Percentiles rank a stretch among this genome's conserved stretches.
These are phyloP conservation scores for Colletotrichum sp. DNA, from an alignment of 2,329 filamentous ascomycete species.

Conservation along the genomic window DNA sequence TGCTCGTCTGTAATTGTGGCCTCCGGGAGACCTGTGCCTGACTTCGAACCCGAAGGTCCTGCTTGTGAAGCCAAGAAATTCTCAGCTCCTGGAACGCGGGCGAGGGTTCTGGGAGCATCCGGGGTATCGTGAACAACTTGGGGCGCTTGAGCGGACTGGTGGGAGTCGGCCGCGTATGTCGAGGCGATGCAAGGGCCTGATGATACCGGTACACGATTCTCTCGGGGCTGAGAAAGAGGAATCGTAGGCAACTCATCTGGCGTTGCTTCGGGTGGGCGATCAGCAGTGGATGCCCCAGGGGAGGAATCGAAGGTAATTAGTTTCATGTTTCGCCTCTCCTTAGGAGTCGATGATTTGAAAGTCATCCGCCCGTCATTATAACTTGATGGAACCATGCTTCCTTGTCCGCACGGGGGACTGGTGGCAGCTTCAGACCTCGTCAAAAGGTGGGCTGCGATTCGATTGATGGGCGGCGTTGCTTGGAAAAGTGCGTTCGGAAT, in stretches of 20 bases:
- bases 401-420: constrained; percentile 29
- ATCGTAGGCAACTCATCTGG: neutral
- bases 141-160: neutral
- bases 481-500: constrained; percentile 32
- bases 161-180: neutral
- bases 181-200: neutral
- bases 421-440: neutral
- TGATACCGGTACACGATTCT: neutral
- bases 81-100: neutral
- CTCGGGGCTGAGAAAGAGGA: neutral
- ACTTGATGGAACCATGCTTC: constrained; percentile 21
- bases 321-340: constrained; percentile 18
- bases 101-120: neutral
- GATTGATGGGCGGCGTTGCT: constrained; percentile 17
- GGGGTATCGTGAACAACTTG: neutral
- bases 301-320: constrained; percentile 30
- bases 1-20: neutral
- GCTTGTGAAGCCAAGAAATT: neutral
- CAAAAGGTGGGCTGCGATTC: neutral
- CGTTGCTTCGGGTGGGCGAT: neutral
- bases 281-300: neutral
- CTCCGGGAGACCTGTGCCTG: neutral
- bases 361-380: neutral
- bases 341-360: neutral
- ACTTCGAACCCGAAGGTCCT: neutral